phyloP scores from a whole-genome alignment of 768 basidiomycete genomes.

The Lentinula sp. region DNA sequence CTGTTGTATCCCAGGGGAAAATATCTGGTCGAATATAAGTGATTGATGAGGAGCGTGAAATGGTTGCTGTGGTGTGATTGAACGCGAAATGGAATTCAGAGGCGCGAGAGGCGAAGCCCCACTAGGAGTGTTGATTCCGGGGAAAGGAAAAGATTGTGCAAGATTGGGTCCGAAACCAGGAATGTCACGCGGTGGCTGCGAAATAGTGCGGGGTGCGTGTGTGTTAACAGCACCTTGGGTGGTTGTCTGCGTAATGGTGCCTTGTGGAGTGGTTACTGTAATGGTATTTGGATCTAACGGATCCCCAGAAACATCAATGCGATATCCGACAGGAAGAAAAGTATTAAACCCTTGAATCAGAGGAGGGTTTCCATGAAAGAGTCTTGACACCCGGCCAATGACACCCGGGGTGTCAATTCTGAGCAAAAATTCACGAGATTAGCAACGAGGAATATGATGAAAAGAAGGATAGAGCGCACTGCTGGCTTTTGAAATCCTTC shows the following conservation, averaged over 20 bases:
- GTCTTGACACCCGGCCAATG: constrained; percentile 87
- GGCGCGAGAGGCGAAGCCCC: constrained; percentile 20
- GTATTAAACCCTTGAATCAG: constrained; percentile 99
- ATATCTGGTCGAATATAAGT: constrained; percentile 31
- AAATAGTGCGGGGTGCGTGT: constrained; percentile 7
- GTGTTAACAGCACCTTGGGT: constrained; percentile 17
- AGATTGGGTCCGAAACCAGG: constrained; percentile 23
- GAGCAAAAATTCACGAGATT: constrained; percentile 4
- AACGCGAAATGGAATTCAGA: constrained; percentile 39
- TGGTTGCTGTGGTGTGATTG: constrained; percentile 44
- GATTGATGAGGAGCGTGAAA: constrained; percentile 29
- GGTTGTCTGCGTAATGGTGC: constrained; percentile 64
- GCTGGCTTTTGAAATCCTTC: constrained; percentile 99
- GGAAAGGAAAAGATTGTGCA: constrained; percentile 24
- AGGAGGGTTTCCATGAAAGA: constrained; percentile 84
- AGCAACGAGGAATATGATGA: constrained; percentile 7
- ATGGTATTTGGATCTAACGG: constrained; percentile 66
- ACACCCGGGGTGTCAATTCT: constrained; percentile 98
- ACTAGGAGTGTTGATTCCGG: constrained; percentile 16
- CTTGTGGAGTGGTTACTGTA: constrained; percentile 75
- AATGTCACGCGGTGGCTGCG: constrained; percentile 21
- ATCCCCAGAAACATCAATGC: constrained; percentile 80
- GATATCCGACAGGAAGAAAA: constrained; percentile 90
- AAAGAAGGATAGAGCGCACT: constrained; percentile 42
- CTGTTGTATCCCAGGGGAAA: constrained; percentile 39